These are phyloP conservation scores for Suhomyces panamericanus DNA, from an alignment of 1,139 yeast species.

Conservation along the genomic window DNA sequence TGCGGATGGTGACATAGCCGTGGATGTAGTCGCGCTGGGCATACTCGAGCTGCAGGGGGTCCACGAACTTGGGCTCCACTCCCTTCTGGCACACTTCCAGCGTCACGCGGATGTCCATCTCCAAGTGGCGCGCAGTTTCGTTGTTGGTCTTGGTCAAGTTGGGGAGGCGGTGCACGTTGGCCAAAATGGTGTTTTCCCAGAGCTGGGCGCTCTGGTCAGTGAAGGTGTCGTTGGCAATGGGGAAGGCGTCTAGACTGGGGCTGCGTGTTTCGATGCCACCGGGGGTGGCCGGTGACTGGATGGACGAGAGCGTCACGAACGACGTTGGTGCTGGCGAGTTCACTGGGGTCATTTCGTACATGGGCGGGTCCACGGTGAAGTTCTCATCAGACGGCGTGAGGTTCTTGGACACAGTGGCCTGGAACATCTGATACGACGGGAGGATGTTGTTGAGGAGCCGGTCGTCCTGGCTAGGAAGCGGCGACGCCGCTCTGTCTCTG, in stretches of 20 bases:
- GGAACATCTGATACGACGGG: slow-evolving; percentile 51
- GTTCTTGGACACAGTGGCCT: slow-evolving; percentile 42
- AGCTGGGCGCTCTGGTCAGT: slow-evolving; percentile 34
- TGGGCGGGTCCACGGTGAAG: slow-evolving; percentile 45
- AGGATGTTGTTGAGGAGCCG: slow-evolving; percentile 42
- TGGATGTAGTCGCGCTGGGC: slow-evolving; percentile 38
- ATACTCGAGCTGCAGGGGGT: slow-evolving; percentile 28
- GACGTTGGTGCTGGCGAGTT: slow-evolving; percentile 20
- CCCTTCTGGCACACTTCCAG: slow-evolving; percentile 47
- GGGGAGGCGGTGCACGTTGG: slow-evolving; percentile 43
- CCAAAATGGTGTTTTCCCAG: slow-evolving; percentile 48
- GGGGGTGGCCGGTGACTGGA: slow-evolving; percentile 14
- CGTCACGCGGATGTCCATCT: slow-evolving; percentile 38
- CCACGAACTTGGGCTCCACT: slow-evolving; percentile 27
- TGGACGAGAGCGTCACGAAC: slow-evolving; percentile 11
- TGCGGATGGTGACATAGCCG: slow-evolving; percentile 33
- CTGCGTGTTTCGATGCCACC: slow-evolving; percentile 5
- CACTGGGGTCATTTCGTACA: slow-evolving; percentile 41
- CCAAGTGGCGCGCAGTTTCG: slow-evolving; percentile 28
- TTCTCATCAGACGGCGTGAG: slow-evolving; percentile 43
- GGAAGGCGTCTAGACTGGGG: slow-evolving; percentile 12
- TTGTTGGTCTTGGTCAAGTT: slow-evolving; percentile 34
- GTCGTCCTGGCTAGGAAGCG: slow-evolving; percentile 8
- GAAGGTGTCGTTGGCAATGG: slow-evolving; percentile 15
- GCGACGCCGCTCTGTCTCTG: slow-evolving; percentile 5